Percentiles rank a stretch among this genome's conserved stretches.
These are phyloP conservation scores for Trichoderma lentiforme DNA, from an alignment of 2,329 filamentous ascomycete genomes.

Conservation along the genomic window DNA sequence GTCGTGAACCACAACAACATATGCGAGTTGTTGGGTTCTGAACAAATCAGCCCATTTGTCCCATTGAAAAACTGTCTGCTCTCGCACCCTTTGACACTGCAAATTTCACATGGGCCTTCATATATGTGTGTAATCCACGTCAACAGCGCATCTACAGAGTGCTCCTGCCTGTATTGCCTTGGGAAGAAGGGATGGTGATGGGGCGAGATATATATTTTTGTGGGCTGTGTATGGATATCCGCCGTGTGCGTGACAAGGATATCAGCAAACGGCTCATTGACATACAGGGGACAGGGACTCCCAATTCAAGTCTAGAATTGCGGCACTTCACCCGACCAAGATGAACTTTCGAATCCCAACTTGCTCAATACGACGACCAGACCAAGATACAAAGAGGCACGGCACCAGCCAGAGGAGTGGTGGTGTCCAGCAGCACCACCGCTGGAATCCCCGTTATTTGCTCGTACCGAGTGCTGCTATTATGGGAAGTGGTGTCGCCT, in stretches of 20 bases:
- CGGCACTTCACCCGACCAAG: background rate
- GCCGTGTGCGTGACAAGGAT: constrained; percentile 10
- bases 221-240: background rate
- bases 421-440: background rate
- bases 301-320: background rate
- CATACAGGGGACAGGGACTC: background rate
- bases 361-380: background rate
- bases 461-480: background rate
- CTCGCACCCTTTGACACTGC: background rate
- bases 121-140: background rate
- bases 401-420: background rate
- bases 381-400: background rate
- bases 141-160: background rate
- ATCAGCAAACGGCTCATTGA: background rate
- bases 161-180: background rate
- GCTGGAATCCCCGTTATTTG: background rate
- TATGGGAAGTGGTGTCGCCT: background rate
- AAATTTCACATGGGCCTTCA: background rate
- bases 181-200: background rate
- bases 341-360: background rate
- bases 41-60: background rate
- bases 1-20: background rate
- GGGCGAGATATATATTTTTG: constrained; percentile 5
- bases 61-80: background rate
- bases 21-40: background rate